A percentile compares a stretch with the other conserved stretches of the same genome.
Conservation (phyloP, 2,329 filamentous ascomycete genomes). For the Aureobasidium sp. region DNA sequence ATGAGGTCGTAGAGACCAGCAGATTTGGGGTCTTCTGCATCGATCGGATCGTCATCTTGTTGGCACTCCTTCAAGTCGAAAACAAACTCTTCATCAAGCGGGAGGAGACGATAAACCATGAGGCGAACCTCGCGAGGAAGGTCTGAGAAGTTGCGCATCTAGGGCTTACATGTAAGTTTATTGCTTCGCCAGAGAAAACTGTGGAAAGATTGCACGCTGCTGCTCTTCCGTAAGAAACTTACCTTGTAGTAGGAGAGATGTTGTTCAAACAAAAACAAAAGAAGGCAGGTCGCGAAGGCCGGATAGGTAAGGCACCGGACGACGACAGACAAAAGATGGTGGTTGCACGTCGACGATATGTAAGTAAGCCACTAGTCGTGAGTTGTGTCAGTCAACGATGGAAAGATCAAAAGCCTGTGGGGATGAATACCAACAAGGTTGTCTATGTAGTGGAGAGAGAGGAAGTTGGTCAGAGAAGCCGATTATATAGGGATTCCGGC, state of each 20-base stretch:
- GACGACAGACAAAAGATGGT: not conserved
- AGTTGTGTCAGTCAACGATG: not conserved
- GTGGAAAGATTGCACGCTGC: not conserved
- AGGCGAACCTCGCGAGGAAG: not conserved
- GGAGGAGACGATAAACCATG: too few relatives aligned
- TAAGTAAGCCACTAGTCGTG: not conserved
- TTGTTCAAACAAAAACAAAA: not conserved
- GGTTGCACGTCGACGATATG: not conserved
- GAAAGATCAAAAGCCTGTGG: not conserved
- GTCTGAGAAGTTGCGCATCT: not conserved
- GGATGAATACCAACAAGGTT: not conserved
- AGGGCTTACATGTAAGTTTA: not conserved
- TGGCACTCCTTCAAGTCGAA: not conserved
- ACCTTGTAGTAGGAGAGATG: not conserved
- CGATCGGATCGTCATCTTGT: not conserved
- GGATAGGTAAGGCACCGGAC: not conserved
- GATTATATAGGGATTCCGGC: not conserved
- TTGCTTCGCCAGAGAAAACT: not conserved
- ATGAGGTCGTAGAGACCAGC: not conserved
- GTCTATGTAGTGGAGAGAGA: not conserved
- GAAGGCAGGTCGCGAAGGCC: not conserved
- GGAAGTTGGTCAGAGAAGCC: not conserved
- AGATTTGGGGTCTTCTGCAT: not conserved
- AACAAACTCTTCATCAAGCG: too few relatives aligned
- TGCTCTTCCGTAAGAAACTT: not conserved